phyloP scores from a whole-genome alignment of 2,329 filamentous ascomycete species.

The Paraconiothyrium sp. region DNA sequence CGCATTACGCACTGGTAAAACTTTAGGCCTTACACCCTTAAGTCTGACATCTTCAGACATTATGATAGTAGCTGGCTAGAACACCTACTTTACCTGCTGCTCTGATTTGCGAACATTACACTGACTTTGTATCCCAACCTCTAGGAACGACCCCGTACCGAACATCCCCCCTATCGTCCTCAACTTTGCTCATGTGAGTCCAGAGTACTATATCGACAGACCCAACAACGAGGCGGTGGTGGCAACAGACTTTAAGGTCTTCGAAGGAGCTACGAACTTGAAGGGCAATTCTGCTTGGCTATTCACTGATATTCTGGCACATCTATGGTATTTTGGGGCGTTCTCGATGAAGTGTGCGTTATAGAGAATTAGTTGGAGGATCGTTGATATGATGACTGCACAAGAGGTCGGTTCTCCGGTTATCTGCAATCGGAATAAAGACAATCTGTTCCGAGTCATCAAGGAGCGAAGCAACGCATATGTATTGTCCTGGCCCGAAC shows the following conservation, averaged over 20 bases:
- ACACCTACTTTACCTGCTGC: too few species aligned
- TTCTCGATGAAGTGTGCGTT: slow-evolving; percentile 24
- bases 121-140: too few species aligned
- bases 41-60: too few species aligned
- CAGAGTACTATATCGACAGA: slow-evolving; percentile 68
- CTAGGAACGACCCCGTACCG: slow-evolving; percentile 70
- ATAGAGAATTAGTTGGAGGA: neutral
- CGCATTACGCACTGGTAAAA: slow-evolving; percentile 69
- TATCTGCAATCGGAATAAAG: too few species aligned
- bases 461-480: too few species aligned
- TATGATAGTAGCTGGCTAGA: too few species aligned
- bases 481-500: neutral
- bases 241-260: slow-evolving; percentile 34
- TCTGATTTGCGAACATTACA: too few species aligned
- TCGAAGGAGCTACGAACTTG: slow-evolving; percentile 33
- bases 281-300: slow-evolving; percentile 44
- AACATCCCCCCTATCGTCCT: slow-evolving; percentile 69
- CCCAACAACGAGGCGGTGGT: slow-evolving; percentile 31
- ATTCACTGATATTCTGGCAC: slow-evolving; percentile 40
- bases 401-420: too few species aligned
- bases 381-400: too few species aligned
- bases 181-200: slow-evolving; percentile 72
- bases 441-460: too few species aligned
- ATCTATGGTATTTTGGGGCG: slow-evolving; percentile 49
- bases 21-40: too few species aligned